Conservation (phyloP, 805 yeast genomes). For the Lachancea mirantina region DNA sequence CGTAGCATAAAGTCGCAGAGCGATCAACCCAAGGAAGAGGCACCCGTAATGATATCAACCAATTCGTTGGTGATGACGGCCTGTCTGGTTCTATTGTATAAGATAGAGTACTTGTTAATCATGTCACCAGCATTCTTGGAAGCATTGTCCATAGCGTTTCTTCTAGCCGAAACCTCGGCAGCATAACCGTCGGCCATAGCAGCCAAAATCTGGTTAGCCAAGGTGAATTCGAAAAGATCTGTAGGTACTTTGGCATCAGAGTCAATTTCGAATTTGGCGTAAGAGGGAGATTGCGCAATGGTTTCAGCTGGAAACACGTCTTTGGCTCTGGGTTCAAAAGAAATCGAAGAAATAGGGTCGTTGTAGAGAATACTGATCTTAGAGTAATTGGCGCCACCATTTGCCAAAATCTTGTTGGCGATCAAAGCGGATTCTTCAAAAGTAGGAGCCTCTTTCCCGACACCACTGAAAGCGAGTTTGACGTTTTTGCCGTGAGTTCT, state of each 20-base stretch:
- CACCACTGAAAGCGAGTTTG: constrained; percentile 75
- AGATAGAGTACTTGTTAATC: constrained; percentile 92
- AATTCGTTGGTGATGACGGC: constrained; percentile 98
- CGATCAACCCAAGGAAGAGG: constrained; percentile 85
- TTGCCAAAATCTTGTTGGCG: constrained; percentile 70
- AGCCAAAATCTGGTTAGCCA: constrained; percentile 82
- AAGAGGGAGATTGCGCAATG: constrained; percentile 78
- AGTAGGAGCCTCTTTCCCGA: constrained; percentile 96
- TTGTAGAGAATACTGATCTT: constrained; percentile 79
- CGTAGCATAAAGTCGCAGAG: no score
- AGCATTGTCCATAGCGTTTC: constrained; percentile 99
- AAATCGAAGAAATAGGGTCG: constrained; percentile 77
- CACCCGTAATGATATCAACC: constrained; percentile 99
- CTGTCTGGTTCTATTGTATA: constrained; percentile 99
- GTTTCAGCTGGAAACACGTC: constrained; percentile 62
- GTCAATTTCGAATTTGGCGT: constrained; percentile 73
- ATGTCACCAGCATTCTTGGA: constrained; percentile 99
- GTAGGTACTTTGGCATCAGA: constrained; percentile 61
- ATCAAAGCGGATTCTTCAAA: constrained; percentile 84
- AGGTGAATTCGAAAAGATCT: constrained; percentile 74
- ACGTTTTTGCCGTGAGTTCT: constrained; percentile 71
- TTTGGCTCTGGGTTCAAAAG: constrained; percentile 76
- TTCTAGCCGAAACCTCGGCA: constrained; percentile 95
- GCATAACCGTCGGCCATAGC: constrained; percentile 98
- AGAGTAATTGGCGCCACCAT: constrained; percentile 47